phyloP scores from a whole-genome alignment of 805 yeast genomes.

The Starmerella bombicola region DNA sequence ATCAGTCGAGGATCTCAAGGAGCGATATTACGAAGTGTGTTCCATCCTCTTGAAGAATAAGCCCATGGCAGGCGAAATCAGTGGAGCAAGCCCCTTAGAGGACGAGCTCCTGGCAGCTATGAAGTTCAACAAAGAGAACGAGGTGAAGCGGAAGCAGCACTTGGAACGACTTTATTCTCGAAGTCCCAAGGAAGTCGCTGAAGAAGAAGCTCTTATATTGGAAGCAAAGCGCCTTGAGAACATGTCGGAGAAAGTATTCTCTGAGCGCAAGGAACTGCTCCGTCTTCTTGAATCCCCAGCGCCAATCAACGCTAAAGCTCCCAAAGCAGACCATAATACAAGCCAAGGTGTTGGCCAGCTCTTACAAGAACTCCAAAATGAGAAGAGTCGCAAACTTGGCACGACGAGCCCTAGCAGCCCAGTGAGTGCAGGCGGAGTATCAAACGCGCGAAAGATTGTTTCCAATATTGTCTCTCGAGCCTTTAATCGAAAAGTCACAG shows the following conservation, averaged over 20 bases:
- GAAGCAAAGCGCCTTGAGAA: constrained; percentile 88
- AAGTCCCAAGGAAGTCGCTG: constrained; percentile 94
- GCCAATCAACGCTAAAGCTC: constrained; percentile 50
- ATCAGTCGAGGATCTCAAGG: constrained; percentile 68
- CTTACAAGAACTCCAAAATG: constrained; percentile 63
- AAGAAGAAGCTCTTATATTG: constrained; percentile 85
- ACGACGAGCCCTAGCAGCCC: constrained; percentile 15
- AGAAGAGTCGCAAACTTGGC: constrained; percentile 35
- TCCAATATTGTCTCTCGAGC: constrained; percentile 22
- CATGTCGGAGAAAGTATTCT: constrained; percentile 76
- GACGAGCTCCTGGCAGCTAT: constrained; percentile 50
- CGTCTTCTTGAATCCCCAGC: constrained; percentile 75
- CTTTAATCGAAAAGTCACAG: constrained; percentile 45
- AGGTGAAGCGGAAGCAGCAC: constrained; percentile 68
- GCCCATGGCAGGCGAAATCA: constrained; percentile 27
- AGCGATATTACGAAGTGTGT: constrained; percentile 61
- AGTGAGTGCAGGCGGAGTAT: constrained; percentile 9
- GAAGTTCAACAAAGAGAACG: constrained; percentile 57
- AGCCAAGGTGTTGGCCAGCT: constrained; percentile 84
- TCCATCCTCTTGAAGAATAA: constrained; percentile 36
- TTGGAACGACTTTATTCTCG: constrained; percentile 63
- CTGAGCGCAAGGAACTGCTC: constrained; percentile 67
- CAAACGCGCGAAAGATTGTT: constrained; percentile 12
- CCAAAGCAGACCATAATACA: constrained; percentile 45
- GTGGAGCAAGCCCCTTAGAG: constrained; percentile 34